These are phyloP conservation scores for Cutaneotrichosporon cyanovorans DNA, from an alignment of 1,284 basidiomycete species.

Conservation along the genomic window DNA sequence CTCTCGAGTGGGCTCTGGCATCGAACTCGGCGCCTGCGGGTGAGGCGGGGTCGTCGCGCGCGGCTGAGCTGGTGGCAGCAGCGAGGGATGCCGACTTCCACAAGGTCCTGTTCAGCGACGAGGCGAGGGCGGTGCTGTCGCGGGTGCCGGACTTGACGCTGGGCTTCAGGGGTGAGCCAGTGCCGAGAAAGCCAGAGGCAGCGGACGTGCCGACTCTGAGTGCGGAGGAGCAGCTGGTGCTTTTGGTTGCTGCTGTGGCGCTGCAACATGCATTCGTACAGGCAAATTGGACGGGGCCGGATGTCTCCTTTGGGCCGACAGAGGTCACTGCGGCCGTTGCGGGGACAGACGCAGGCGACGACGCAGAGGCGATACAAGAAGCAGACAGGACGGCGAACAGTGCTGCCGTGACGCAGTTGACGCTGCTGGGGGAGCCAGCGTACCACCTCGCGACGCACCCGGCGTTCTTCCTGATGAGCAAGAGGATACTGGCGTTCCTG, in stretches of 20 bases:
- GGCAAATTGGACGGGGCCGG: conserved; percentile 93
- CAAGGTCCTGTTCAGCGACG: conserved; percentile 26
- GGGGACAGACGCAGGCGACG: conserved; percentile 45
- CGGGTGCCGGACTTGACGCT: conserved; percentile 9
- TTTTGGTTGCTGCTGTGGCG: conserved; percentile 65
- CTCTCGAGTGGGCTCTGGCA: conserved; percentile 27
- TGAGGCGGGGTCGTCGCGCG: conserved; percentile 6
- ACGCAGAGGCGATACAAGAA: conserved; percentile 31
- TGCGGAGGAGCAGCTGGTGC: conserved; percentile 49
- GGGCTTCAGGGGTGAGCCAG: background rate
- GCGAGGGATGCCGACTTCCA: conserved; percentile 42
- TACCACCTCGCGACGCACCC: conserved; percentile 78
- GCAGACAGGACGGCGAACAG: conserved; percentile 50
- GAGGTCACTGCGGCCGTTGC: conserved; percentile 34
- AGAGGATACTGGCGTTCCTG: conserved; percentile 57
- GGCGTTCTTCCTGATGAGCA: conserved; percentile 67
- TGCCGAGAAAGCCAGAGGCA: background rate
- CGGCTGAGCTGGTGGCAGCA: conserved; percentile 22
- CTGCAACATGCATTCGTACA: conserved; percentile 86
- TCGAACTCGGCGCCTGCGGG: background rate
- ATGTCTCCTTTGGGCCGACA: conserved; percentile 55
- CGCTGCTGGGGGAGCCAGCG: conserved; percentile 83
- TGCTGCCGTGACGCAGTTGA: conserved; percentile 64
- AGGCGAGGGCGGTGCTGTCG: conserved; percentile 28
- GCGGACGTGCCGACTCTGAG: background rate